Evolutionary conservation across 345 rosid species (phyloP), one percentile per base, ranked within the genome.

Genomic region (Lumnitzera racemosa): DNA sequence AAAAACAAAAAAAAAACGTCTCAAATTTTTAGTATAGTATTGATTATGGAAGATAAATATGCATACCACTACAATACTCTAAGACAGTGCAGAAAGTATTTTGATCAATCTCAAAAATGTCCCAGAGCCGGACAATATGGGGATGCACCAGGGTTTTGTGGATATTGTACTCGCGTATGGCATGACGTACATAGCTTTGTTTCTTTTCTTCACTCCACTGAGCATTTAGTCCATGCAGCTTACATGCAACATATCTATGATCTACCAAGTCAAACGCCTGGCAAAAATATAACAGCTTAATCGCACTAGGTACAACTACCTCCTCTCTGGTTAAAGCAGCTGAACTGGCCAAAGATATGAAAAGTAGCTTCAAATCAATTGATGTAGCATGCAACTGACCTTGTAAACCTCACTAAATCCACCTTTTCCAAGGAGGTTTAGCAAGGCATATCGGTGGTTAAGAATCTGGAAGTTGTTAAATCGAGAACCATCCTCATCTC

Each of bases 161-260:
- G 71, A 95, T 95, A 67, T 95, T 80, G 78, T 89, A 90, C 76
- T 95, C 97, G 12, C 99, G 83, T 47, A 90, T 78, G 58, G 99
- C 97, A 74, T 95, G 99, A 24, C 97, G 81, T 63, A 86, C 82
- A 76, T 95, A 95, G 74, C 97, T 95, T 83, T 86, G 95, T 74
- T 95, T 95, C 88, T 95, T 95, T 50, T 86, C 99, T 83, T 95
- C 99, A 66, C 99, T 90, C 99, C 99, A 95, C 70, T 88, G 99
- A 67, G 91, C 95, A 79, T 95, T 90, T 74, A 90, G 72, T 54
- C 97, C 97, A 72, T 95, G 99, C 70, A 90, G 96, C 81, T 90
- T 95, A 76, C 99, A 95, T 29, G 95, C 99, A 66, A 90, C 96
- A 49, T 95, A 95, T 82, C 89, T 83, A 71, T 95, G 92, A 65